These are phyloP conservation scores for Candida ipomoeae DNA, from an alignment of 805 yeast genomes.

Conservation along the genomic window DNA sequence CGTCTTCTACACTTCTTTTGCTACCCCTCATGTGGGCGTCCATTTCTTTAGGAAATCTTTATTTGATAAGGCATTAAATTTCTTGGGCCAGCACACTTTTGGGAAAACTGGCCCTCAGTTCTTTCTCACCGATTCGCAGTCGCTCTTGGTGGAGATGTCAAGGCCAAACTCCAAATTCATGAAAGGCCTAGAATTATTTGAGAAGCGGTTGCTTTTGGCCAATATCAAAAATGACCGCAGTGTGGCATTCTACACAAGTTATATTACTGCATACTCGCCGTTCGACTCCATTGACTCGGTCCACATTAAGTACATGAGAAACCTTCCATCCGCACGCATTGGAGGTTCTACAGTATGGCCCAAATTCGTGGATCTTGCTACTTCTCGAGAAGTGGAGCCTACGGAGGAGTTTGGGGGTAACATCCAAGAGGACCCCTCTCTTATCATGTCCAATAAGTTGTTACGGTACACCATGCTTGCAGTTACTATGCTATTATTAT, in stretches of 20 bases:
- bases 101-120: slow-evolving; percentile 37
- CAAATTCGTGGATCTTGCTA: slow-evolving; percentile 47
- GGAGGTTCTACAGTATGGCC: slow-evolving; percentile 40
- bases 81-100: slow-evolving; percentile 30
- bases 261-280: slow-evolving; percentile 68
- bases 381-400: slow-evolving; percentile 21
- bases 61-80: slow-evolving; percentile 32
- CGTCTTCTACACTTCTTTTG: slow-evolving; percentile 48
- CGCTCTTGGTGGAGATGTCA: slow-evolving; percentile 49
- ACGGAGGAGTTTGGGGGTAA: slow-evolving; percentile 20
- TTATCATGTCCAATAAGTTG: slow-evolving; percentile 27
- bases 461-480: slow-evolving; percentile 23
- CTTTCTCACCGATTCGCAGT: slow-evolving; percentile 36
- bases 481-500: slow-evolving; percentile 23
- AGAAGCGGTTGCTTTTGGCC: slow-evolving; percentile 58
- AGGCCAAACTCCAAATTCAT: slow-evolving; percentile 48
- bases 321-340: slow-evolving; percentile 39
- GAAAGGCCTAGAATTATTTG: slow-evolving; percentile 54
- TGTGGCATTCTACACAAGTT: slow-evolving; percentile 83
- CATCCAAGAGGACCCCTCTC: slow-evolving; percentile 36
- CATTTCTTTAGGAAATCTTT: slow-evolving; percentile 31
- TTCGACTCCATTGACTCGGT: slow-evolving; percentile 54
- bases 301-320: slow-evolving; percentile 45
- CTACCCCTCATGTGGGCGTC: slow-evolving; percentile 61
- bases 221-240: slow-evolving; percentile 80